Evolutionary conservation across 257 asterid genomes (phyloP), one percentile per base, ranked within the genome.

Genomic region (Capsicum pubescens): DNA sequence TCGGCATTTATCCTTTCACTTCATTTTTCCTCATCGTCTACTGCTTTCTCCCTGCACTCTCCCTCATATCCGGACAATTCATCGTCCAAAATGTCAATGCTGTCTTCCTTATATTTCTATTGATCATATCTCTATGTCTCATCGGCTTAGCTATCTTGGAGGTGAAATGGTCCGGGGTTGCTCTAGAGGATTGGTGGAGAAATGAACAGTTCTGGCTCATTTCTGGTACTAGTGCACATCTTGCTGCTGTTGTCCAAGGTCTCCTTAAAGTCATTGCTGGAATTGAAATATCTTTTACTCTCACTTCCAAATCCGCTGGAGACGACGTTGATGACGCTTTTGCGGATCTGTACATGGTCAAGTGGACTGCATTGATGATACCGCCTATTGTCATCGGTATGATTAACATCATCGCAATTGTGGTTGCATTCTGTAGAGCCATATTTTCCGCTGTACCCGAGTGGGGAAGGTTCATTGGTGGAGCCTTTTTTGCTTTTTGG

Each of bases 201-300:
- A 90, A 90, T 36, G 91, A 90, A 69, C 91, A 90, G 64, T 90
- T 90, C 19, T 90, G 91, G 92, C 90, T 90, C 76, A 90, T 88
- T 56, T 82, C 87, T 1, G 92, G 90, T 15, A 90, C 92, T 17
- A 90, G 92, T 68, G 90, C 88, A 4, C 90, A 89, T 82, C 79
- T 90, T 9, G 92, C 91, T 61, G 92, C 92, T 1, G 91, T 88
- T 54, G 19, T 90, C 50, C 92, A 90, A 72, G 91, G 91, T 14
- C 91, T 90, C 9, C 85, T 88, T 19, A 90, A 89, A 80, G 90
- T 89, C 14, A 85, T 89, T 19, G 92, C 90, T 3, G 90, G 92
- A 1, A 85, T 89, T 14, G 92, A 89, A 83, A 87, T 89, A 39
- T 87, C 92, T 3, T 89, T 89, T 86, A 87, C 92, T 3, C 87